Evolutionary conservation across 2,329 filamentous ascomycete genomes (phyloP).

Genomic region (Ophiobolus disseminans): DNA sequence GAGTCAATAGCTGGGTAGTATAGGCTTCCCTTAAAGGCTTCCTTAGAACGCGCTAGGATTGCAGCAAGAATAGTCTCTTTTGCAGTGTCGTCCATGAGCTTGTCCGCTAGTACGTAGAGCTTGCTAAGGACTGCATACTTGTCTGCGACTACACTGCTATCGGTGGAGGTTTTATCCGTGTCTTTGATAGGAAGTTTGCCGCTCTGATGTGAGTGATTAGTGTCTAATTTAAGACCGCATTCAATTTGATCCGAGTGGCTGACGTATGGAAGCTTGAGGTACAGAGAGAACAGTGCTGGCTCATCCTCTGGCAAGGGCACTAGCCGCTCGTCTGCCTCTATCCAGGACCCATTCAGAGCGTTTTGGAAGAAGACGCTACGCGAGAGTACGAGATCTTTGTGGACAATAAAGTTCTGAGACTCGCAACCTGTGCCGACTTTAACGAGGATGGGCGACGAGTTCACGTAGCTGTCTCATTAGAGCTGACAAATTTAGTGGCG

Average conservation of each 20-base stretch:
- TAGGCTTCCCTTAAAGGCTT: background rate
- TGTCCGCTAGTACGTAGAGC: background rate
- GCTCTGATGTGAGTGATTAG: no score
- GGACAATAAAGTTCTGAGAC: no score
- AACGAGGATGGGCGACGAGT: background rate
- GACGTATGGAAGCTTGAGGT: background rate
- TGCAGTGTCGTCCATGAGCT: background rate
- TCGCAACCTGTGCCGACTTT: no score
- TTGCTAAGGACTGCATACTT: background rate
- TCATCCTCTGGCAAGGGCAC: background rate
- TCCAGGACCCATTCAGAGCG: background rate
- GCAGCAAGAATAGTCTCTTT: background rate
- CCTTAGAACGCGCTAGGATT: background rate
- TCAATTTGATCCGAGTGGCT: no score
- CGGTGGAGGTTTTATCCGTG: background rate
- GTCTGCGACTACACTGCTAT: background rate
- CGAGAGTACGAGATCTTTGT: no score
- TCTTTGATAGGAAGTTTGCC: background rate
- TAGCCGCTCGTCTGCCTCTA: background rate
- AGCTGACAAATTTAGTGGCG: no score
- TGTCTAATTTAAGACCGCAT: no score
- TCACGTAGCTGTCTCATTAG: background rate
- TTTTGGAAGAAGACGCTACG: constrained; percentile 1
- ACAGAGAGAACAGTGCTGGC: constrained; percentile 6
- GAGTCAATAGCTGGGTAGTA: background rate